A percentile compares a stretch with the other conserved stretches of the same genome.
phyloP scores from a whole-genome alignment of 2,329 filamentous ascomycete species.

The Penicillium polonicum region DNA sequence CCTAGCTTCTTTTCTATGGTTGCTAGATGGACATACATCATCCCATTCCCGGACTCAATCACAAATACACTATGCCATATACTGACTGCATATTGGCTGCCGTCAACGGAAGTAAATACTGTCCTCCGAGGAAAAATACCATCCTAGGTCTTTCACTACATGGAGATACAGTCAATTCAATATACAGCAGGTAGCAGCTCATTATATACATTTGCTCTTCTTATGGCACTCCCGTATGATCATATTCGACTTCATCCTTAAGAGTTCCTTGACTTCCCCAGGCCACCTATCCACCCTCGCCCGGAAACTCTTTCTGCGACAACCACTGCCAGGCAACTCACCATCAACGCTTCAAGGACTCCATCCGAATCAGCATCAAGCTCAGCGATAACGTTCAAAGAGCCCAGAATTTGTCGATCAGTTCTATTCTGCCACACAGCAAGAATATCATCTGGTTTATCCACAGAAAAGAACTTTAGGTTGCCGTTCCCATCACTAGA shows the following conservation, averaged over 20 bases:
- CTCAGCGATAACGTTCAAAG: conserved; percentile 8
- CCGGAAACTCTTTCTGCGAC: conserved; percentile 12
- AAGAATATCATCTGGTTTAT: conserved; percentile 6
- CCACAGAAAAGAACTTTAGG: conserved; percentile 11
- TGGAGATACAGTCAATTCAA: background rate
- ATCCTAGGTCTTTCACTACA: background rate
- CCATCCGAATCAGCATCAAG: conserved; percentile 8
- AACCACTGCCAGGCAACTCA: conserved; percentile 13
- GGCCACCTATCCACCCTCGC: conserved; percentile 6
- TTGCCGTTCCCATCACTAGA: background rate
- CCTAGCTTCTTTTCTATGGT: no score
- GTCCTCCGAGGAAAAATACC: no score
- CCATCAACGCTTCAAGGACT: conserved; percentile 9
- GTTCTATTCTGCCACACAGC: conserved; percentile 16
- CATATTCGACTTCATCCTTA: background rate
- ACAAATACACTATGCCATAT: no score
- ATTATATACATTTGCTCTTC: no score
- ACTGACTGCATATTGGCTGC: no score
- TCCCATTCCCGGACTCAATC: no score
- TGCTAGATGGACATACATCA: no score
- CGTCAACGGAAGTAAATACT: no score
- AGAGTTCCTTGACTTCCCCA: conserved; percentile 2
- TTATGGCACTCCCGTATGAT: background rate
- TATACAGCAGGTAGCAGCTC: background rate
- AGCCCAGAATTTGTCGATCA: conserved; percentile 4